Evolutionary conservation across 129 eudicot species (phyloP), one percentile per base, ranked within the genome.

Genomic region (Escallonia herrerae): DNA sequence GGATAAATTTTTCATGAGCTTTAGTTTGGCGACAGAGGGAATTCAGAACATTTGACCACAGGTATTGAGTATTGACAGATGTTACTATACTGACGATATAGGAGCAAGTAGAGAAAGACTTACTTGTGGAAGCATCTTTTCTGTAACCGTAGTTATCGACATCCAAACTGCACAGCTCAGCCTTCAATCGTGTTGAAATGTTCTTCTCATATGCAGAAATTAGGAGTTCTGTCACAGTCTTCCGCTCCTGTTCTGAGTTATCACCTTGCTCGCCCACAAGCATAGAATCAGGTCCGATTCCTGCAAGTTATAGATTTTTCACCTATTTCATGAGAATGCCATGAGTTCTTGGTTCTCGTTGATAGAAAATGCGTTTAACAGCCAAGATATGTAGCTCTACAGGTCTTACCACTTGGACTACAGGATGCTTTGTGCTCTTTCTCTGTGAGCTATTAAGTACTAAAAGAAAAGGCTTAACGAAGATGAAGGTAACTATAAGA

Each of bases 201-300:
- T 86, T 86, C 80, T 84, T 78, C 58, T 88, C 99, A 53, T 89
- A 94, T 44, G 83, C 87, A 52, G 93, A 78, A 57, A 86, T 60
- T 68, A 94, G 93, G 67, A 60, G n/a, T 70, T 94, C 76, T 64
- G 87, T 82, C 49, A 89, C 86, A 56, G 71, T 67, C 64, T 78
- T 85, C 66, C 74, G 78, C 56, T 94, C 96, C 66, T 80, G 78
- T 72, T 83, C 96, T 15, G 74, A 60, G 80, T 68, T 74, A 49
- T 93, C 96, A 56, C 77, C 84, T 75, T 75, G 89, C 64, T 93
- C 96, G 14, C 46, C 74, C 43, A 71, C 82, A 67, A 83, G 82
- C 68, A 83, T 77, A 50, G 86, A 72, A 62, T 93, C 91, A 37
- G 96, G 95, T 60, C 84, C 80, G 58, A 93, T 79, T 77, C 98